A percentile compares a stretch with the other conserved stretches of the same genome.
Evolutionary conservation across 495 filamentous ascomycete genomes (phyloP).

Genomic region (Hypoxylon cercidicola): DNA sequence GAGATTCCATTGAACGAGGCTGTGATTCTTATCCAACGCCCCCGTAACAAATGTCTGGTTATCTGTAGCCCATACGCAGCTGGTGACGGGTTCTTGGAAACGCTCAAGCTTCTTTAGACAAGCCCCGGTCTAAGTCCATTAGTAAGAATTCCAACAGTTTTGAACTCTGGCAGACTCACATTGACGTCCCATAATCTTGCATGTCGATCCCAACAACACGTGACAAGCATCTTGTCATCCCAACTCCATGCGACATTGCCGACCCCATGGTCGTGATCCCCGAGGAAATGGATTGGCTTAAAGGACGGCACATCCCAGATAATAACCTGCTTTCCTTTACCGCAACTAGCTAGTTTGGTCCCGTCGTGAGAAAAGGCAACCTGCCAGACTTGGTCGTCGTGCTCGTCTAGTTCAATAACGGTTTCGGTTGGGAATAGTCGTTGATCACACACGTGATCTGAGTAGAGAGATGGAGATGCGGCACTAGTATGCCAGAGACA

Average conservation of each 20-base stretch:
- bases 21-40: slow-evolving; percentile 72
- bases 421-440: slow-evolving; percentile 79
- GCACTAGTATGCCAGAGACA: slow-evolving; percentile 91
- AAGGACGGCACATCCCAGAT: slow-evolving; percentile 85
- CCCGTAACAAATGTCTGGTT: slow-evolving; percentile 82
- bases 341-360: slow-evolving; percentile 81
- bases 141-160: slow-evolving; percentile 10
- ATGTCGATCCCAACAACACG: slow-evolving; percentile 77
- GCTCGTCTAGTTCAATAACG: slow-evolving; percentile 73
- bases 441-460: slow-evolving; percentile 85
- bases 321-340: slow-evolving; percentile 75
- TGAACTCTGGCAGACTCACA: slow-evolving; percentile 60
- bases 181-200: slow-evolving; percentile 83
- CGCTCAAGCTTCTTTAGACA: slow-evolving; percentile 71
- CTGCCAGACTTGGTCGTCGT: slow-evolving; percentile 89
- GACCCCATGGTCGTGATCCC: slow-evolving; percentile 72
- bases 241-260: slow-evolving; percentile 90
- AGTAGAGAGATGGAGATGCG: slow-evolving; percentile 84
- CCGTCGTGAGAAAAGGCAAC: slow-evolving; percentile 92
- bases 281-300: slow-evolving; percentile 69
- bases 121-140: slow-evolving; percentile 69
- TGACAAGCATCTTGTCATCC: slow-evolving; percentile 85
- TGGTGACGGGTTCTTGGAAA: slow-evolving; percentile 82
- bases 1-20: slow-evolving; percentile 75
- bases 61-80: slow-evolving; percentile 86